Evolutionary conservation across 2,329 filamentous ascomycete species (phyloP).

Genomic region (Blumeria hordei): DNA sequence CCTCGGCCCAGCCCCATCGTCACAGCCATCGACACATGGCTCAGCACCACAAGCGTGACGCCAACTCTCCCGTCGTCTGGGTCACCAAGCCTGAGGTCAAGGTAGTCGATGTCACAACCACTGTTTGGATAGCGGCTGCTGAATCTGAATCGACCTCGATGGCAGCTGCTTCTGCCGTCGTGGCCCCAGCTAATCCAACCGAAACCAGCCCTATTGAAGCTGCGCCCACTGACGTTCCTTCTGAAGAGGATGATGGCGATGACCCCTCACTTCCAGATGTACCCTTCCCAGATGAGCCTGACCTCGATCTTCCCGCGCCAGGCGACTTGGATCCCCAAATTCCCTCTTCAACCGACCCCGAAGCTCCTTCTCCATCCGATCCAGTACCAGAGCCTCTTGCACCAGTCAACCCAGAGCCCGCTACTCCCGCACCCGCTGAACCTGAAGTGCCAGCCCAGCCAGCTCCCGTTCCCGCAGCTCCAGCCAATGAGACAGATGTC

Average conservation of each 20-base stretch:
- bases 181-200: background rate
- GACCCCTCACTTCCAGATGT: background rate
- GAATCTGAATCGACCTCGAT: slow-evolving; percentile 4
- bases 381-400: background rate
- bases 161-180: background rate
- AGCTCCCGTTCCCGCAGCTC: slow-evolving; percentile 3
- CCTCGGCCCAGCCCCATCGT: slow-evolving; percentile 15
- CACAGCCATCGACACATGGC: slow-evolving; percentile 13
- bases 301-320: background rate
- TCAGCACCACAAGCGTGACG: slow-evolving; percentile 10
- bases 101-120: slow-evolving; percentile 18
- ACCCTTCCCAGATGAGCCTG: background rate
- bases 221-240: background rate
- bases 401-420: background rate
- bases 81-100: slow-evolving; percentile 24
- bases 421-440: slow-evolving; percentile 3
- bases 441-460: slow-evolving; percentile 3
- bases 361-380: slow-evolving; percentile 4
- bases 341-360: slow-evolving; percentile 8
- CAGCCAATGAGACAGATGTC: slow-evolving; percentile 6
- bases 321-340: slow-evolving; percentile 1
- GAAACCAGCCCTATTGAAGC: background rate
- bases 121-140: slow-evolving; percentile 19
- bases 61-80: slow-evolving; percentile 19
- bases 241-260: background rate